These are phyloP conservation scores for Marsdenia floribunda DNA, from an alignment of 257 asterid species.

Conservation along the genomic window DNA sequence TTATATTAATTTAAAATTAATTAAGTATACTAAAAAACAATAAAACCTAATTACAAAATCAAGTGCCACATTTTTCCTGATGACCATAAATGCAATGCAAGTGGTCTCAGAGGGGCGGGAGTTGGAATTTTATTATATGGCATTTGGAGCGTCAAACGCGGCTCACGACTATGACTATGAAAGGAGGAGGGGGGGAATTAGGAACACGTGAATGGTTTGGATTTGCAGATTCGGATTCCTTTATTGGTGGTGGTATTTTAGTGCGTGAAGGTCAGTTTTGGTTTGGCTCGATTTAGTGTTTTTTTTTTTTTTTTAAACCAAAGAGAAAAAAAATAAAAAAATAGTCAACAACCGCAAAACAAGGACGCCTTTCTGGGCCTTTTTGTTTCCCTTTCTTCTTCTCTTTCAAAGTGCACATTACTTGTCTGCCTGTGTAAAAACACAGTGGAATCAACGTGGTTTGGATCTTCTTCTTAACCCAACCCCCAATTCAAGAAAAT, in stretches of 20 bases:
- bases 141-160: slow-evolving; percentile 23
- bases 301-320: too few relatives aligned
- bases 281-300: neutral
- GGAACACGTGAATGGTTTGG: slow-evolving; percentile 13
- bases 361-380: too few relatives aligned
- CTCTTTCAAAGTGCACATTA: neutral
- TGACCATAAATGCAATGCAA: neutral
- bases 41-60: too few relatives aligned
- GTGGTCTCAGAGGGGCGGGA: too few relatives aligned
- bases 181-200: neutral
- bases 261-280: too few relatives aligned
- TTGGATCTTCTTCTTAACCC: too few relatives aligned
- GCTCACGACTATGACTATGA: neutral
- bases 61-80: neutral
- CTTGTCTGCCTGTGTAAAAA: neutral
- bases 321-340: too few relatives aligned
- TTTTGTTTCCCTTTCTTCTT: too few relatives aligned
- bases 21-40: too few relatives aligned
- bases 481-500: too few relatives aligned
- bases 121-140: neutral
- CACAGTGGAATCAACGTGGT: neutral
- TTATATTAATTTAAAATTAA: too few relatives aligned
- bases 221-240: neutral
- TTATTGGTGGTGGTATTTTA: neutral
- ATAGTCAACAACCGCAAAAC: too few relatives aligned